Evolutionary conservation across 2,329 filamentous ascomycete species (phyloP).

Genomic region (Ophiostoma piceae): DNA sequence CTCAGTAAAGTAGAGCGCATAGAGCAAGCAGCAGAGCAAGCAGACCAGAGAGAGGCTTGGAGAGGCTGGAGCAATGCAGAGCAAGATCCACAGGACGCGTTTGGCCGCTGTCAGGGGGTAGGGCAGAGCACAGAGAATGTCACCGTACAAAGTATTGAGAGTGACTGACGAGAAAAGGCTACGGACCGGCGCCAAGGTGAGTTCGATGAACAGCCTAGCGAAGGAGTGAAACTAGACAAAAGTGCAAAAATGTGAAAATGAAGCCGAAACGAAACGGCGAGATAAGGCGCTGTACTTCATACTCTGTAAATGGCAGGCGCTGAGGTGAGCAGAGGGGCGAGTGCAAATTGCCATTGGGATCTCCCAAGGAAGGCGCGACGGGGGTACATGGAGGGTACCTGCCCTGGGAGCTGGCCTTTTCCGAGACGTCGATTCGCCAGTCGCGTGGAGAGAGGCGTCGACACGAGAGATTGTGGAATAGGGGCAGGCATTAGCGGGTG

Average conservation of each 20-base stretch:
- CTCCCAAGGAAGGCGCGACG: background rate
- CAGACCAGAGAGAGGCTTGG: background rate
- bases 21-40: background rate
- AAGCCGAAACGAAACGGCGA: conserved; percentile 5
- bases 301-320: background rate
- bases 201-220: background rate
- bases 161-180: background rate
- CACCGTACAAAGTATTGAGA: background rate
- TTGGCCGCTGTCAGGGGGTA: conserved; percentile 3
- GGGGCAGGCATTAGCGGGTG: conserved; percentile 1
- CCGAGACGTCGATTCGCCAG: background rate
- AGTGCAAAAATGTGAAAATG: background rate
- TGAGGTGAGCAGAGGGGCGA: background rate
- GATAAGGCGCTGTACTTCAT: background rate
- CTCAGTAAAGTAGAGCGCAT: background rate
- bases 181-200: background rate
- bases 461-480: conserved; percentile 3
- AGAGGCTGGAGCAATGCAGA: conserved; percentile 3
- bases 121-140: background rate
- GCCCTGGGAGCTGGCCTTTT: background rate
- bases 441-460: background rate
- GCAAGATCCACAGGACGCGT: background rate
- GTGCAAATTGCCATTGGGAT: conserved; percentile 1
- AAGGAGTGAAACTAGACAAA: background rate
- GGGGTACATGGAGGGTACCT: background rate